phyloP scores from a whole-genome alignment of 441 rosid species.

The Adansonia rubrostipa region DNA sequence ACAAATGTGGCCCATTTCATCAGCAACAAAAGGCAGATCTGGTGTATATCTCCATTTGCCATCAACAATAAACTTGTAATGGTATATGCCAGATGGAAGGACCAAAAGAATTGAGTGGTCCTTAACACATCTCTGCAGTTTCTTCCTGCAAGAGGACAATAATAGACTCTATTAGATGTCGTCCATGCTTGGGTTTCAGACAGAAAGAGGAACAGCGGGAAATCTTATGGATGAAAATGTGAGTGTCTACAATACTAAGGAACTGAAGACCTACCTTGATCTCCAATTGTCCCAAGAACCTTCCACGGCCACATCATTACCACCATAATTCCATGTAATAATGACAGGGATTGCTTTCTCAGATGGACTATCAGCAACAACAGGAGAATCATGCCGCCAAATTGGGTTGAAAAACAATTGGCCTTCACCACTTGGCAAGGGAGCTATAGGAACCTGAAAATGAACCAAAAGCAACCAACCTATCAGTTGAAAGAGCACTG shows the following conservation, averaged over 20 bases:
- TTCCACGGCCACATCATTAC: conserved; percentile 78
- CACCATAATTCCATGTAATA: conserved; percentile 87
- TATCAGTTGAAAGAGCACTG: conserved; percentile 21
- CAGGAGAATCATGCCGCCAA: conserved; percentile 55
- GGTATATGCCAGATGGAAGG: conserved; percentile 82
- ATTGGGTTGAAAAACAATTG: conserved; percentile 46
- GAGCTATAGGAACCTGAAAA: conserved; percentile 71
- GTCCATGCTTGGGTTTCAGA: not conserved
- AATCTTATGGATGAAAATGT: not conserved
- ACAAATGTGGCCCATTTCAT: conserved; percentile 66
- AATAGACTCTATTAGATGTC: conserved; percentile 19
- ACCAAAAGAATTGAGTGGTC: conserved; percentile 81
- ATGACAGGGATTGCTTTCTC: conserved; percentile 80
- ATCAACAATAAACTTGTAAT: conserved; percentile 87
- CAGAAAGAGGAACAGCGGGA: not conserved
- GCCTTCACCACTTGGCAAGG: conserved; percentile 57
- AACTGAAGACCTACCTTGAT: conserved; percentile 53
- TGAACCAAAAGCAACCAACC: conserved; percentile 24
- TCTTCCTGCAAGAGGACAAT: conserved; percentile 56
- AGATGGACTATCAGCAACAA: conserved; percentile 40
- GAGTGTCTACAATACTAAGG: not conserved
- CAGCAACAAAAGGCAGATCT: conserved; percentile 72
- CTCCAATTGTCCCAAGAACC: conserved; percentile 97
- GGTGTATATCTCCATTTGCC: conserved; percentile 81
- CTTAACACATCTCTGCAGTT: conserved; percentile 76